phyloP scores from a whole-genome alignment of 139 green algal species.

The Picochlorum sp. region DNA sequence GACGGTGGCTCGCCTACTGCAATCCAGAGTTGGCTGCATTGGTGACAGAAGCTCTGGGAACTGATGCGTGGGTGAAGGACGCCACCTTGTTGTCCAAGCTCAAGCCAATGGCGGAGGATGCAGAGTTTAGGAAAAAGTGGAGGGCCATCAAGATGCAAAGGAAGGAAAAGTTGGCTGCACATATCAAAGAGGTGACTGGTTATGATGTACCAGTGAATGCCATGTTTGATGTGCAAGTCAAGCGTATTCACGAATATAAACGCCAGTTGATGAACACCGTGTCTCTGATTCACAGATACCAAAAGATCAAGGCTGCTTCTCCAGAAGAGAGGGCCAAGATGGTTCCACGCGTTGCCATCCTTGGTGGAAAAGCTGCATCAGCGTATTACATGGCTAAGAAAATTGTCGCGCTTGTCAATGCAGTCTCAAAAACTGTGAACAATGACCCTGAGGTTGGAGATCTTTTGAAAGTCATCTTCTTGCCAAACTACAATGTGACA shows the following conservation, averaged over 20 bases:
- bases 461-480: constrained; percentile 81
- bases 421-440: constrained; percentile 80
- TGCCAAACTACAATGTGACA: constrained; percentile 96
- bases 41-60: constrained; percentile 63
- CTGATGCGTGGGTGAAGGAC: constrained; percentile 59
- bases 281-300: constrained; percentile 49
- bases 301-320: constrained; percentile 54
- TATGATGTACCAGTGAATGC: constrained; percentile 54
- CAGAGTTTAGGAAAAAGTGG: constrained; percentile 78
- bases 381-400: constrained; percentile 98
- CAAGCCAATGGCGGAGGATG: constrained; percentile 60
- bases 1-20: constrained; percentile 86
- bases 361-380: constrained; percentile 81
- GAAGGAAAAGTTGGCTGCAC: constrained; percentile 72
- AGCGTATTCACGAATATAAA: constrained; percentile 80
- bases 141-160: constrained; percentile 65
- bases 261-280: constrained; percentile 66
- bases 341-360: constrained; percentile 50
- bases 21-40: constrained; percentile 61
- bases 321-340: constrained; percentile 51
- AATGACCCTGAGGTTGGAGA: constrained; percentile 77
- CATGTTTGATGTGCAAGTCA: constrained; percentile 94
- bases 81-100: constrained; percentile 52
- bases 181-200: constrained; percentile 65
- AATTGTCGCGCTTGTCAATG: constrained; percentile 86